Evolutionary conservation across 106 monocot genomes (phyloP).

Genomic region (Agapanthus africanus): DNA sequence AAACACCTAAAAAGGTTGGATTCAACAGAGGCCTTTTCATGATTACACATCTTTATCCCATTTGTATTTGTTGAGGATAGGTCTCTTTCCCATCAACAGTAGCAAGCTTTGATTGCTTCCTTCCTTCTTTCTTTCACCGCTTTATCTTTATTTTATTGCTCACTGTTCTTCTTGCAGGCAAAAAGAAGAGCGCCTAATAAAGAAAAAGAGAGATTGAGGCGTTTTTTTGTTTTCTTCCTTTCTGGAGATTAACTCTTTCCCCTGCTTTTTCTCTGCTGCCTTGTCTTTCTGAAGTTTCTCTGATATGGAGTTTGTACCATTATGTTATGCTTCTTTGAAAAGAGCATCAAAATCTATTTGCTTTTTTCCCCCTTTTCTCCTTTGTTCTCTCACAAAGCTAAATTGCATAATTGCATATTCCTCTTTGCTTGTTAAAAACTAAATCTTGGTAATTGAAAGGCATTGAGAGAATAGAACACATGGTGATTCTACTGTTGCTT

Average conservation of each 20-base stretch:
- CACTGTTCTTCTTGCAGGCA: slow-evolving; percentile 4
- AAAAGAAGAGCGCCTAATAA: neutral
- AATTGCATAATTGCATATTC: too few relatives aligned
- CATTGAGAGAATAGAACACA: too few relatives aligned
- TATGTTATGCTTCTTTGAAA: neutral
- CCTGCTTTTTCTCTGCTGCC: neutral
- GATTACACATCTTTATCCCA: slow-evolving; percentile 18
- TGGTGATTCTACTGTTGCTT: too few relatives aligned
- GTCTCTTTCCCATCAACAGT: slow-evolving; percentile 27
- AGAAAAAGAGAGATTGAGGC: neutral
- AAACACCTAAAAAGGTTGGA: slow-evolving; percentile 5
- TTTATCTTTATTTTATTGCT: slow-evolving; percentile 15
- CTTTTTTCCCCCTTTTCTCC: too few relatives aligned
- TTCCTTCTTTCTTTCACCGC: too few relatives aligned
- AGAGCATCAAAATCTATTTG: neutral
- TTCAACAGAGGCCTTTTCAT: neutral
- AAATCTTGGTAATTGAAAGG: too few relatives aligned
- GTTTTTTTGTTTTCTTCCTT: neutral
- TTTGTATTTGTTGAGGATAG: slow-evolving; percentile 25
- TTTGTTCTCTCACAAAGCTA: too few relatives aligned
- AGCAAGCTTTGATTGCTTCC: neutral
- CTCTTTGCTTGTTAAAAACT: too few relatives aligned
- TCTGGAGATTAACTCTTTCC: too few relatives aligned
- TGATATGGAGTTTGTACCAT: neutral
- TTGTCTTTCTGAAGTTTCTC: neutral